Evolutionary conservation across 306 rosid genomes (phyloP).

Genomic region (Senna tora): DNA sequence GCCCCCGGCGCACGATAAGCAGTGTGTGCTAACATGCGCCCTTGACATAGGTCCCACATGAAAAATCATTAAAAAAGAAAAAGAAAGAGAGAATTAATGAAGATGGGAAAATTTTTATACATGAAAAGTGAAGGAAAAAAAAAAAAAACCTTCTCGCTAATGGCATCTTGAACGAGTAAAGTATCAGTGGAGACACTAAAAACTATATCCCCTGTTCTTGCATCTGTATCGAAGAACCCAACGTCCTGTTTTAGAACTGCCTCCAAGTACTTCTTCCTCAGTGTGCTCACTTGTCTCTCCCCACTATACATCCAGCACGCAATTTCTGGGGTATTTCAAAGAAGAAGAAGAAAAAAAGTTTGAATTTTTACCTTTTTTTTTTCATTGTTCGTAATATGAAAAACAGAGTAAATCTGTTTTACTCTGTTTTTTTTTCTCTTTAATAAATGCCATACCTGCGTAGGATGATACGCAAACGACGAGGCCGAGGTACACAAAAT

Average conservation of each 20-base stretch:
- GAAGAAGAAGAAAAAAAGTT: not conserved
- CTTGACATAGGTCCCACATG: too few relatives aligned
- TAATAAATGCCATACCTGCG: slow-evolving; percentile 78
- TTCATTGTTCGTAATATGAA: too few relatives aligned
- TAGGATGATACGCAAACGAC: slow-evolving; percentile 90
- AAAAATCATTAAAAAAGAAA: too few relatives aligned
- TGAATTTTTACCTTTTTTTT: not conserved
- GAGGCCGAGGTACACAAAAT: slow-evolving; percentile 91
- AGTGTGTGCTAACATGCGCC: not conserved
- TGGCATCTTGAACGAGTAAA: slow-evolving; percentile 95
- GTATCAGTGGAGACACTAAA: slow-evolving; percentile 97
- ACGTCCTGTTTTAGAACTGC: slow-evolving; percentile 96
- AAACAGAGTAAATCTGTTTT: too few relatives aligned
- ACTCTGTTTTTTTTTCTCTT: too few relatives aligned
- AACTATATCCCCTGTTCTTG: slow-evolving; percentile 97
- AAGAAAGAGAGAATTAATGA: too few relatives aligned
- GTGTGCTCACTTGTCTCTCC: slow-evolving; percentile 89
- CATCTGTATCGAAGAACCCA: slow-evolving; percentile 96
- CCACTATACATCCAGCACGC: slow-evolving; percentile 99
- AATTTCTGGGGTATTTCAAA: slow-evolving; percentile 57
- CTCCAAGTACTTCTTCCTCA: slow-evolving; percentile 93
- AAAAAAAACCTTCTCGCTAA: slow-evolving; percentile 99
- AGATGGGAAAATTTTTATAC: too few relatives aligned
- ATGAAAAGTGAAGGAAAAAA: too few relatives aligned
- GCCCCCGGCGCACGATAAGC: slow-evolving; percentile 1